phyloP scores from a whole-genome alignment of 2,329 filamentous ascomycete genomes.

The Pseudopyrenochaeta lycopersici region DNA sequence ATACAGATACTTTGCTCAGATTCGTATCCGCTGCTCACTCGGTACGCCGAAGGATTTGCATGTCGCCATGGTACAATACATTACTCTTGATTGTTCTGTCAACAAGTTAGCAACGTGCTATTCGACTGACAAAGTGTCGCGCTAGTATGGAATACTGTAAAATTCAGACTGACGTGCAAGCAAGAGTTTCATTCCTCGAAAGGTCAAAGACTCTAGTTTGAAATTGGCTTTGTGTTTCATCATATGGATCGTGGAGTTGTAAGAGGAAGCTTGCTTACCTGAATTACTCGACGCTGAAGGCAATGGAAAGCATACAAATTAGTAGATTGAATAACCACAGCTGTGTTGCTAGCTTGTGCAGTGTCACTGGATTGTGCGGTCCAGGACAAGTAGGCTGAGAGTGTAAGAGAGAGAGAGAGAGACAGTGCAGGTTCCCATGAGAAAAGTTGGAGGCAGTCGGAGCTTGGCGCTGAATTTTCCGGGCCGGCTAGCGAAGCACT shows the following conservation, averaged over 20 bases:
- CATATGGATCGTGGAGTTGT: conserved; percentile 32
- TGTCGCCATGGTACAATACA: background rate
- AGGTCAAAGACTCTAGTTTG: conserved; percentile 59
- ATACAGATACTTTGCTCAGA: conserved; percentile 2
- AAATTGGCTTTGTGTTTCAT: conserved; percentile 54
- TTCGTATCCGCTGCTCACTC: too few species aligned
- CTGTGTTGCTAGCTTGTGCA: background rate
- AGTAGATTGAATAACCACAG: background rate
- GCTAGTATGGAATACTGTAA: conserved; percentile 15
- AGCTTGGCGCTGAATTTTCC: conserved; percentile 29
- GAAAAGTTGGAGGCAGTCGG: conserved; percentile 23
- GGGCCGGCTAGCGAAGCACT: conserved; percentile 20
- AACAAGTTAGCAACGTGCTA: conserved; percentile 23
- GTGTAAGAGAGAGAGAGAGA: conserved; percentile 17
- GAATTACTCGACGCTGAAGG: background rate
- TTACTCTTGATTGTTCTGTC: background rate
- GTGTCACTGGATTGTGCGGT: background rate
- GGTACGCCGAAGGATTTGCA: background rate
- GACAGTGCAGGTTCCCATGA: conserved; percentile 5
- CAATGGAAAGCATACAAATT: background rate
- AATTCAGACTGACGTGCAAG: conserved; percentile 57
- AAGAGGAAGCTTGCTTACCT: conserved; percentile 21
- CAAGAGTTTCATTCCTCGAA: conserved; percentile 53
- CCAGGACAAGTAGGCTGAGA: background rate
- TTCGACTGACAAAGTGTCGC: background rate